Percentiles rank a stretch among this genome's conserved stretches.
phyloP scores from a whole-genome alignment of 2,329 filamentous ascomycete species.

The Fusarium albidum region DNA sequence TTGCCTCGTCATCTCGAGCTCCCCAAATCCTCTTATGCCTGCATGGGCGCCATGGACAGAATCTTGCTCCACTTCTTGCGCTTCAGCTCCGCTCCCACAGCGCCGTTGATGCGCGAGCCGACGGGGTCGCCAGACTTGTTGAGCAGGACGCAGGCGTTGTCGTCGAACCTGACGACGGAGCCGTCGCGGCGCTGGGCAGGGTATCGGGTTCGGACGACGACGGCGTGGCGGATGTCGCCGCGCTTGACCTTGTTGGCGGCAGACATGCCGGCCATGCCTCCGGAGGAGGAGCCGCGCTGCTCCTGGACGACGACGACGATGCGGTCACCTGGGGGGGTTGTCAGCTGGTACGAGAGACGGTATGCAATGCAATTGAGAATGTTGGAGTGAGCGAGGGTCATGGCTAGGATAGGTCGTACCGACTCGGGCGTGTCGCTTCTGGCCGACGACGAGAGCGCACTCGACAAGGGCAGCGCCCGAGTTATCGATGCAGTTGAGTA shows the following conservation, averaged over 20 bases:
- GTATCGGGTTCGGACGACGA: slow-evolving; percentile 91
- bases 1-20: not conserved
- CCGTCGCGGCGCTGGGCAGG: slow-evolving; percentile 88
- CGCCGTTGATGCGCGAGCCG: slow-evolving; percentile 88
- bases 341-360: slow-evolving; percentile 1
- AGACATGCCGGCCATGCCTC: slow-evolving; percentile 74
- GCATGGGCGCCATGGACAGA: slow-evolving; percentile 85
- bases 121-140: slow-evolving; percentile 98
- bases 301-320: slow-evolving; percentile 99
- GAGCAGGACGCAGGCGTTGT: slow-evolving; percentile 97
- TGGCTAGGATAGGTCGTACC: slow-evolving; percentile 63
- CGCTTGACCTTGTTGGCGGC: slow-evolving; percentile 92
- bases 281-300: slow-evolving; percentile 81
- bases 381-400: not conserved
- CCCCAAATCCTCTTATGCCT: slow-evolving; percentile 52
- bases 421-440: slow-evolving; percentile 87
- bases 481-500: slow-evolving; percentile 99
- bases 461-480: slow-evolving; percentile 97
- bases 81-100: slow-evolving; percentile 89
- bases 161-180: slow-evolving; percentile 90
- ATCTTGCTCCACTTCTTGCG: slow-evolving; percentile 99
- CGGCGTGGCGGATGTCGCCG: slow-evolving; percentile 95
- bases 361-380: not conserved
- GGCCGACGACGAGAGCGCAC: slow-evolving; percentile 91
- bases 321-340: slow-evolving; percentile 76